These are phyloP conservation scores for Hypholoma fasciculare DNA, from an alignment of 768 basidiomycete species.

Conservation along the genomic window DNA sequence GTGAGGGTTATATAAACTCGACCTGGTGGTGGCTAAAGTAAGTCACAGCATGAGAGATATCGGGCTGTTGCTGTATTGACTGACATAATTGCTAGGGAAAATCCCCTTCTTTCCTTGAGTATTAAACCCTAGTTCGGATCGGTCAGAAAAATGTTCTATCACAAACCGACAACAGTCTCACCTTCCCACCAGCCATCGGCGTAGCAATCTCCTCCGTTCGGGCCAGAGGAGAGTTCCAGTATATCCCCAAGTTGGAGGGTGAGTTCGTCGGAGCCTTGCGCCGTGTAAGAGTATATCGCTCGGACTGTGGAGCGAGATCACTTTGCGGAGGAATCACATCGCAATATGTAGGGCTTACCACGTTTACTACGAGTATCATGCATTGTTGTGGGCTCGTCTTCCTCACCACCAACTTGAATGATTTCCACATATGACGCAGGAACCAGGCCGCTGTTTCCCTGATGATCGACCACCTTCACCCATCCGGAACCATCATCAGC, in stretches of 20 bases:
- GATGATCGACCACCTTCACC: slow-evolving; percentile 68
- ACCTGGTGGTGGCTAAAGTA: slow-evolving; percentile 39
- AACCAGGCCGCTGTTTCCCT: slow-evolving; percentile 69
- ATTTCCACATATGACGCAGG: slow-evolving; percentile 79
- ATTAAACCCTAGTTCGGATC: slow-evolving; percentile 51
- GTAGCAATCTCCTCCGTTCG: slow-evolving; percentile 62
- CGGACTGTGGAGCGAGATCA: slow-evolving; percentile 49
- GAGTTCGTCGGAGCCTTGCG: slow-evolving; percentile 74
- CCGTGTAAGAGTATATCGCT: slow-evolving; percentile 77
- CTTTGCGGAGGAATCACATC: background rate
- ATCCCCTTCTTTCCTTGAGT: slow-evolving; percentile 67
- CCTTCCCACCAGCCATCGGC: slow-evolving; percentile 91
- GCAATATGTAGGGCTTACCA: slow-evolving; percentile 40
- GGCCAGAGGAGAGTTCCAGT: slow-evolving; percentile 64
- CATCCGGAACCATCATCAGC: slow-evolving; percentile 86
- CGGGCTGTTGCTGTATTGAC: slow-evolving; percentile 27
- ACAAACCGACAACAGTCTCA: slow-evolving; percentile 23
- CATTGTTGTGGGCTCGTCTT: slow-evolving; percentile 20
- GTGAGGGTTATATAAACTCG: slow-evolving; percentile 37
- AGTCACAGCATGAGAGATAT: slow-evolving; percentile 6
- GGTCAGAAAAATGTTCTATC: slow-evolving; percentile 11
- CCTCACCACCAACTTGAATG: slow-evolving; percentile 22
- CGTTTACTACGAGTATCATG: slow-evolving; percentile 38
- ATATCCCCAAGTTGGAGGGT: slow-evolving; percentile 58
- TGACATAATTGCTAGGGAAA: slow-evolving; percentile 88